A percentile compares a stretch with the other conserved stretches of the same genome.
These are phyloP conservation scores for Westerdykella ornata DNA, from an alignment of 2,329 filamentous ascomycete species.

Conservation along the genomic window DNA sequence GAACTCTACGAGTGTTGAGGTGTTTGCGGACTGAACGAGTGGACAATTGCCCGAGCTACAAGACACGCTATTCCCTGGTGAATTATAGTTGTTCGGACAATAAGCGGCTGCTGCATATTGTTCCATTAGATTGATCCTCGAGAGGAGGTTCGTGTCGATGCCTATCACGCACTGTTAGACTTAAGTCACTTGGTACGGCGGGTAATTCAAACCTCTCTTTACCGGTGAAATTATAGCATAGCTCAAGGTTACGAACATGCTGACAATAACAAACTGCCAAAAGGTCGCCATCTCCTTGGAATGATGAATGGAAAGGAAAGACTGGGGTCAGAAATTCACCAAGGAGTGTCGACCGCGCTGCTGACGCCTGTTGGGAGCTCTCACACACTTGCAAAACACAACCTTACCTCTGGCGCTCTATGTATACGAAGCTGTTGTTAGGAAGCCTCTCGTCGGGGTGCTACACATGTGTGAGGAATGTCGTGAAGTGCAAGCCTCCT, in stretches of 20 bases:
- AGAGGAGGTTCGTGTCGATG: constrained; percentile 16
- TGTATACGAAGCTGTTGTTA: no score
- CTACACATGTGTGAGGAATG: not conserved
- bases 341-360: no score
- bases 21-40: constrained; percentile 41
- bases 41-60: constrained; percentile 47
- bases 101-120: constrained; percentile 51
- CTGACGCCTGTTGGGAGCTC: no score
- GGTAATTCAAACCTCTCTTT: not conserved
- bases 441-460: no score
- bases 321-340: no score
- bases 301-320: not conserved
- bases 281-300: not conserved
- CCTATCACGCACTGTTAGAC: not conserved
- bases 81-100: constrained; percentile 44
- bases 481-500: not conserved
- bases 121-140: constrained; percentile 25
- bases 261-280: not conserved
- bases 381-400: no score
- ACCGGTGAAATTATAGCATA: not conserved
- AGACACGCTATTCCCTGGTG: constrained; percentile 36
- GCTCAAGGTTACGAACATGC: not conserved
- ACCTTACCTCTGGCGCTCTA: no score
- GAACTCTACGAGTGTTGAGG: constrained; percentile 43
- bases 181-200: not conserved